phyloP scores from a whole-genome alignment of 2,329 filamentous ascomycete genomes.

The Massarina eburnea region DNA sequence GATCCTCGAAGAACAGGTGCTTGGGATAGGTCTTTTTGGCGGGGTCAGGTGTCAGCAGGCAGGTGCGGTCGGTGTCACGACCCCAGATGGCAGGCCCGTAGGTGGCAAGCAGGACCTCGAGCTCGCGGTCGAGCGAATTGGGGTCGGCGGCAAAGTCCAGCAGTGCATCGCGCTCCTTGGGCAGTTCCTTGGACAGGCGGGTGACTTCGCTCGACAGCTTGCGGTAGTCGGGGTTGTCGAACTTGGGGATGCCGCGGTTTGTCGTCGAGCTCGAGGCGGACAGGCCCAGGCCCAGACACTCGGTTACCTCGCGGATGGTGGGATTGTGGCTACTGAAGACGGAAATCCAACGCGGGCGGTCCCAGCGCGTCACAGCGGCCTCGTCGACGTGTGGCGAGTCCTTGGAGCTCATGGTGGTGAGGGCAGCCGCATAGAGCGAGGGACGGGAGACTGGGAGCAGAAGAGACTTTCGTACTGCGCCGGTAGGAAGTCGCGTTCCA shows the following conservation, averaged over 20 bases:
- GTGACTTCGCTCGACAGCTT: slow-evolving; percentile 40
- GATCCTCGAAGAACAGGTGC: slow-evolving; percentile 34
- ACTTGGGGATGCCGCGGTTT: slow-evolving; percentile 42
- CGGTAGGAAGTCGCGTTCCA: neutral
- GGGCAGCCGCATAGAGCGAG: neutral
- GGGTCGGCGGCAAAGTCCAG: slow-evolving; percentile 41
- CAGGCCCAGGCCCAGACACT: slow-evolving; percentile 38
- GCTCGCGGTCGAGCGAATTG: slow-evolving; percentile 31
- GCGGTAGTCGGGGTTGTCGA: slow-evolving; percentile 41
- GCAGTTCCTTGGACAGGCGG: slow-evolving; percentile 39
- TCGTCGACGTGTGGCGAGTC: slow-evolving; percentile 27
- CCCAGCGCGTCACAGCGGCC: slow-evolving; percentile 37
- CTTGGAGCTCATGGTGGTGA: slow-evolving; percentile 31
- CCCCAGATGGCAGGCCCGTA: slow-evolving; percentile 41
- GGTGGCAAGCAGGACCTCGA: slow-evolving; percentile 34
- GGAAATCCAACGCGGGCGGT: slow-evolving; percentile 37
- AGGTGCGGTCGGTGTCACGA: slow-evolving; percentile 35
- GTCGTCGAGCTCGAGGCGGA: slow-evolving; percentile 39
- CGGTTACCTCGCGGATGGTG: slow-evolving; percentile 42
- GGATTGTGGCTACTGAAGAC: slow-evolving; percentile 42
- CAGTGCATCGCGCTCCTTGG: slow-evolving; percentile 40
- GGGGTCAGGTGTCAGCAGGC: slow-evolving; percentile 34
- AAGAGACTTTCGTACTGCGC: neutral
- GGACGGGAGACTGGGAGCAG: neutral
- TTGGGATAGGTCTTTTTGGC: slow-evolving; percentile 40